Percentiles rank a stretch among this genome's conserved stretches.
phyloP scores from a whole-genome alignment of 2,329 filamentous ascomycete species.

The Chrysosporium queenslandicum region DNA sequence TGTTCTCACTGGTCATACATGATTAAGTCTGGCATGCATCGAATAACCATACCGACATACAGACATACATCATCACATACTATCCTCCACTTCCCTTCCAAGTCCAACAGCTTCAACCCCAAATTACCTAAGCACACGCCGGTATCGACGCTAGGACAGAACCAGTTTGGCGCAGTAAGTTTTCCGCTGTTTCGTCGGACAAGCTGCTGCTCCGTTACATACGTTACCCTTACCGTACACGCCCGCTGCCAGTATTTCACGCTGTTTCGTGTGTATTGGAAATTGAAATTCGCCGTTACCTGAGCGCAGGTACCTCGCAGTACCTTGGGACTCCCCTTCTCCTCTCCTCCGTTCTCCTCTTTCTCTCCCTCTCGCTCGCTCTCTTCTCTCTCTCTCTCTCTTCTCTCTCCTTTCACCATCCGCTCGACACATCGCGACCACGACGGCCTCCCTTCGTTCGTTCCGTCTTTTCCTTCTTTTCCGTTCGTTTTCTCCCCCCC shows the following conservation, averaged over 20 bases:
- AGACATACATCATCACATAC: no score
- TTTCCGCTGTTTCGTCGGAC: background rate
- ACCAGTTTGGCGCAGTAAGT: slow-evolving; percentile 1
- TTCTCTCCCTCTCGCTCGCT: slow-evolving; percentile 15
- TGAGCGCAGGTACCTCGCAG: slow-evolving; percentile 1
- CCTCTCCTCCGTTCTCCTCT: slow-evolving; percentile 8
- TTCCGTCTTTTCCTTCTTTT: slow-evolving; percentile 9
- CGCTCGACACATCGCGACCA: slow-evolving; percentile 11
- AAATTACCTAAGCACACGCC: background rate
- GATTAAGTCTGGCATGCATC: background rate
- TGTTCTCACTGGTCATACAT: background rate
- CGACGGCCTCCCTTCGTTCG: slow-evolving; percentile 8
- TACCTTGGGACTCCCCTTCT: slow-evolving; percentile 11
- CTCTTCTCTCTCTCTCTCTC: slow-evolving; percentile 14
- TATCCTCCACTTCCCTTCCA: background rate
- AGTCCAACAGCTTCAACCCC: background rate
- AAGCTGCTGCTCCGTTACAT: background rate
- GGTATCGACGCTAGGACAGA: background rate
- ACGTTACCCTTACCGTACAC: background rate
- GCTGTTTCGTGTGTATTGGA: background rate
- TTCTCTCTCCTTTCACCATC: slow-evolving; percentile 12
- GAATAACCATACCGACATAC: no score
- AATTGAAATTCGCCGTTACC: background rate
- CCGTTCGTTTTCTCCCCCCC: background rate
- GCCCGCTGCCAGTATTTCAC: background rate